Evolutionary conservation across 202 grass and related monocot genomes (phyloP).

Genomic region (Elaeis oleifera): DNA sequence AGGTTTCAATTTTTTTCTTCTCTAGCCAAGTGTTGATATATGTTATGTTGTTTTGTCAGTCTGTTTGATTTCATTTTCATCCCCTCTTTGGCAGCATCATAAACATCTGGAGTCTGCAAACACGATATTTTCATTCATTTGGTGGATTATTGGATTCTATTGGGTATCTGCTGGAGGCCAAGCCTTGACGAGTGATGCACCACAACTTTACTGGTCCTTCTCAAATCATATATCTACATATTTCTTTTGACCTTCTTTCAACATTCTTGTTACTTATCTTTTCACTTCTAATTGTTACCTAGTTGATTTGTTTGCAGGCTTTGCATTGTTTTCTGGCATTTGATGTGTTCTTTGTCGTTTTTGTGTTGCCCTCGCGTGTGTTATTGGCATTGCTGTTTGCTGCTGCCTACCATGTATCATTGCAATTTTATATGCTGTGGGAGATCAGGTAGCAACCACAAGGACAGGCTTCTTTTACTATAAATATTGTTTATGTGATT

Average conservation of each 20-base stretch:
- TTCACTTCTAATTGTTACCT: constrained; percentile 5
- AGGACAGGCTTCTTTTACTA: no score
- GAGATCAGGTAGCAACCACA: constrained; percentile 36
- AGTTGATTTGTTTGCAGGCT: constrained; percentile 27
- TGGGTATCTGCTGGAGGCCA: constrained; percentile 47
- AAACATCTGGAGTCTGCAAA: constrained; percentile 41
- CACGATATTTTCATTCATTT: constrained; percentile 49
- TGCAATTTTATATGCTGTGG: constrained; percentile 40
- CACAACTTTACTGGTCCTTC: constrained; percentile 42
- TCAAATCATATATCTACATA: background rate
- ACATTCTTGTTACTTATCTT: background rate
- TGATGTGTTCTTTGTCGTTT: constrained; percentile 46
- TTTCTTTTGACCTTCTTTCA: constrained; percentile 1
- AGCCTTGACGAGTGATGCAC: constrained; percentile 29
- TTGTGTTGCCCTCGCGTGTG: constrained; percentile 35
- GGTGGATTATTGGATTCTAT: constrained; percentile 56
- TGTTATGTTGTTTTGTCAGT: background rate
- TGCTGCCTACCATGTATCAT: constrained; percentile 52
- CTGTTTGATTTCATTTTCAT: constrained; percentile 6
- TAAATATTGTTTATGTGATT: no score
- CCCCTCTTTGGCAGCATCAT: constrained; percentile 20
- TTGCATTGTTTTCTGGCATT: constrained; percentile 50
- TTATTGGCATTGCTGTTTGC: constrained; percentile 39
- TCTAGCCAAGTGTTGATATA: background rate
- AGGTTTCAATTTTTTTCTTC: background rate